Evolutionary conservation across 306 rosid genomes (phyloP).

Genomic region (Trifolium repens): DNA sequence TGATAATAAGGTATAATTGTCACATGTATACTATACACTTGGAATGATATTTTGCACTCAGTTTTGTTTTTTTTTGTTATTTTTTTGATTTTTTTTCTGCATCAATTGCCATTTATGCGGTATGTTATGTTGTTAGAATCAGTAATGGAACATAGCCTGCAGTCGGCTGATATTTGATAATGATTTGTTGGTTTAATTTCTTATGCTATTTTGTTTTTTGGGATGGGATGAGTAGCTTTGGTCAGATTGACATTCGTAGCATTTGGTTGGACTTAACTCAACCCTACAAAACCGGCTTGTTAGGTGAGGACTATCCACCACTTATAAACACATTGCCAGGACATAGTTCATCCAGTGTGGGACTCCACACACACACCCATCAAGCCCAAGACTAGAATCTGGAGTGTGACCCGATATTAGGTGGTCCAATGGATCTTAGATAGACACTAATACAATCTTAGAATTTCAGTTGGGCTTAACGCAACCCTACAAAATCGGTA

Average conservation of each 20-base stretch:
- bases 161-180: constrained; percentile 26
- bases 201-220: background rate
- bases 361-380: too few species aligned
- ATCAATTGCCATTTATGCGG: constrained; percentile 29
- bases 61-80: background rate
- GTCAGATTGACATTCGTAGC: background rate
- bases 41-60: constrained; percentile 17
- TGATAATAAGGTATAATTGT: constrained; percentile 61
- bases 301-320: too few species aligned
- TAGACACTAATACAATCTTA: too few species aligned
- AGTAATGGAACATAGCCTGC: constrained; percentile 2
- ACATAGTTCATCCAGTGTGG: too few species aligned
- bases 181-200: constrained; percentile 19
- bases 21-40: constrained; percentile 18
- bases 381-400: too few species aligned
- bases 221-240: background rate
- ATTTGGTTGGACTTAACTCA: too few species aligned
- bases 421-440: too few species aligned
- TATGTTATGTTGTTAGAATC: constrained; percentile 10
- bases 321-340: too few species aligned
- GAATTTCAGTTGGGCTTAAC: too few species aligned
- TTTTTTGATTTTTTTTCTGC: constrained; percentile 21
- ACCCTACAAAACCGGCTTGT: too few species aligned
- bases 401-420: too few species aligned
- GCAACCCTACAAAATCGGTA: too few species aligned